These are phyloP conservation scores for Xylaria hypoxylon DNA, from an alignment of 2,329 filamentous ascomycete species.

Conservation along the genomic window DNA sequence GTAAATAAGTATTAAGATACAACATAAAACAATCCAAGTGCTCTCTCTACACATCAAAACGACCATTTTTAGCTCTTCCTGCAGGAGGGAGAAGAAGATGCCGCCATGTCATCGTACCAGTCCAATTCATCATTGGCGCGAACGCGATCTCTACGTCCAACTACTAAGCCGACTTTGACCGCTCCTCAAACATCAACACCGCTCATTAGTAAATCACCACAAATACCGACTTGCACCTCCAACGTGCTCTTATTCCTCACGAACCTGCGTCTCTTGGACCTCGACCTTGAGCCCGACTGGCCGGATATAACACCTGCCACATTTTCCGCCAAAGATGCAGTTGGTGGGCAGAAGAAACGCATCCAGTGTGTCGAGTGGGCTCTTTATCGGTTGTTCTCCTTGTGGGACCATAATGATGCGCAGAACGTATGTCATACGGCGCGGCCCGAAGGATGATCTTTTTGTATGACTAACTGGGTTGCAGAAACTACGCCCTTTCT, in stretches of 20 bases:
- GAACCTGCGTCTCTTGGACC: constrained; percentile 84
- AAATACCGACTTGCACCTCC: constrained; percentile 57
- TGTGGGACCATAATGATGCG: constrained; percentile 84
- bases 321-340: constrained; percentile 74
- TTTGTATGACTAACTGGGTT: constrained; percentile 29
- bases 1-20: constrained; percentile 32
- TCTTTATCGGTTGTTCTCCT: constrained; percentile 84
- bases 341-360: constrained; percentile 82
- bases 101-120: constrained; percentile 50
- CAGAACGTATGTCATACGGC: constrained; percentile 68
- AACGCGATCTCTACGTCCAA: constrained; percentile 47
- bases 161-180: constrained; percentile 48
- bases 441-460: neutral
- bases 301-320: constrained; percentile 77
- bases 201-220: constrained; percentile 31
- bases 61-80: neutral
- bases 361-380: constrained; percentile 89
- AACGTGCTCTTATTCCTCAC: constrained; percentile 78
- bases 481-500: constrained; percentile 89
- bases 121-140: constrained; percentile 50
- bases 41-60: neutral
- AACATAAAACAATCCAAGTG: constrained; percentile 7
- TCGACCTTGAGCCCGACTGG: constrained; percentile 83
- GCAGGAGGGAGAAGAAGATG: constrained; percentile 39
- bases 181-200: constrained; percentile 44